phyloP scores from a whole-genome alignment of 768 basidiomycete genomes.

The Crepidotus variabilis region DNA sequence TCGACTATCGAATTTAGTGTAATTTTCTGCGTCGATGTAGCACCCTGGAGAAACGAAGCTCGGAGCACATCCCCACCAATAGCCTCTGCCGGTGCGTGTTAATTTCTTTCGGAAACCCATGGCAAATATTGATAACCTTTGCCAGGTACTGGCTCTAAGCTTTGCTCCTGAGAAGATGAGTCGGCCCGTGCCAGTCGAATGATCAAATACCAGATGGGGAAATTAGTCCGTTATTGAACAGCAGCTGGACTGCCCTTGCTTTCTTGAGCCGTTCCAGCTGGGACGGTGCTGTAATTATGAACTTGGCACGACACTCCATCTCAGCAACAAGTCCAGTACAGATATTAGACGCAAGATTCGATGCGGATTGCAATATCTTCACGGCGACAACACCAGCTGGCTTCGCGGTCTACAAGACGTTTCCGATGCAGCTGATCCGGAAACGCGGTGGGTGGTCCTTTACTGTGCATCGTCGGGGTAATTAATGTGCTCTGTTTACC shows the following conservation, averaged over 20 bases:
- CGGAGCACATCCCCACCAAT: too few species aligned
- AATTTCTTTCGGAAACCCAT: too few species aligned
- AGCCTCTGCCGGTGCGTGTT: too few species aligned
- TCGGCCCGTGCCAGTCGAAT: too few species aligned
- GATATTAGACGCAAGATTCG: slow-evolving; percentile 75
- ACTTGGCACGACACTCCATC: slow-evolving; percentile 83
- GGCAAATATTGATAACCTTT: too few species aligned
- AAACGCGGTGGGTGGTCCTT: slow-evolving; percentile 60
- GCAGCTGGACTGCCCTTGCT: slow-evolving; percentile 2
- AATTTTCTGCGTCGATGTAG: too few species aligned
- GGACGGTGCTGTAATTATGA: slow-evolving; percentile 51
- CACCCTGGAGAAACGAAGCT: too few species aligned
- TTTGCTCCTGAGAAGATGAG: too few species aligned
- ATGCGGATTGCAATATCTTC: slow-evolving; percentile 78
- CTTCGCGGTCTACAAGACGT: slow-evolving; percentile 78
- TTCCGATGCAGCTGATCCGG: slow-evolving; percentile 72
- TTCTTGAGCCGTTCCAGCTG: slow-evolving; percentile 6
- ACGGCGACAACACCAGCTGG: slow-evolving; percentile 76
- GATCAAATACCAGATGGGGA: neutral
- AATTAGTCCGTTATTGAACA: too few species aligned
- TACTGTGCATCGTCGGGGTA: neutral
- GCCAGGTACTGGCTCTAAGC: too few species aligned
- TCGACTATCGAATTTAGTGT: too few species aligned
- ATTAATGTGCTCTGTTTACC: slow-evolving; percentile 12
- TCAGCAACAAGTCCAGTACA: slow-evolving; percentile 70